Evolutionary conservation across 225 moss, liverwort and hornwort genomes (phyloP), one percentile per base, ranked within the genome.

Genomic region (Pseudisothecium myosuroides): DNA sequence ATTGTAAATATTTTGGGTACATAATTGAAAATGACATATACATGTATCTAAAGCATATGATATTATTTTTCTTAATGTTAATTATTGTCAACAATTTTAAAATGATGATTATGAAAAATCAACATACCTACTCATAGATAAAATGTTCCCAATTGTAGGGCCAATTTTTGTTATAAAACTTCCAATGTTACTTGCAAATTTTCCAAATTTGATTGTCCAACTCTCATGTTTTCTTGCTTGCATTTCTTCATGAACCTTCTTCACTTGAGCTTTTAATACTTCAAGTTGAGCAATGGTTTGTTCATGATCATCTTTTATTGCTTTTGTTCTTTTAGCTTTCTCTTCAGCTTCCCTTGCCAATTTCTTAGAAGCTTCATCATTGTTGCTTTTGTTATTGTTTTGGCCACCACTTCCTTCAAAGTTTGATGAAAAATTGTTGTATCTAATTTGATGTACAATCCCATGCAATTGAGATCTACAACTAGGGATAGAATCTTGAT

Each of bases 221-320:
- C 83, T 86, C 15, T 90, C 86, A 39, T 88, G 63, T 73, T 92
- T 92, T 56, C 43, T 87, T 31, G 55, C 87, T 88, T 90, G 92
- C 88, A 90, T 92, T 90, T 92, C 90, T 12, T 89, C 75, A 81
- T 86, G 83, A 66, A 89, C 84, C 45, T 87, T 92, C 27, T 74
- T 86, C 5, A 84, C 88, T 81, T 92, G 89, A 55, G 29, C 16
- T 83, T 92, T 92, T 55, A 92, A 81, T 43, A 50, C 5, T n/a
- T 84, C 62, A 61, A 92, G 74, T 84, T 92, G 90, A 55, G 14
- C 15, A 50, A 43, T 66, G 20, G 89, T 89, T 89, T 89, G 81
- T 39, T 32, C 24, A 59, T 86, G 32, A 37, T 90, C 87, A 23
- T 87, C 69, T n/a, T 73, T 67, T 52, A 88, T 49, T 20, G 12